Evolutionary conservation across 257 asterid genomes (phyloP), one percentile per base, ranked within the genome.

Genomic region (Anisodus tanguticus): DNA sequence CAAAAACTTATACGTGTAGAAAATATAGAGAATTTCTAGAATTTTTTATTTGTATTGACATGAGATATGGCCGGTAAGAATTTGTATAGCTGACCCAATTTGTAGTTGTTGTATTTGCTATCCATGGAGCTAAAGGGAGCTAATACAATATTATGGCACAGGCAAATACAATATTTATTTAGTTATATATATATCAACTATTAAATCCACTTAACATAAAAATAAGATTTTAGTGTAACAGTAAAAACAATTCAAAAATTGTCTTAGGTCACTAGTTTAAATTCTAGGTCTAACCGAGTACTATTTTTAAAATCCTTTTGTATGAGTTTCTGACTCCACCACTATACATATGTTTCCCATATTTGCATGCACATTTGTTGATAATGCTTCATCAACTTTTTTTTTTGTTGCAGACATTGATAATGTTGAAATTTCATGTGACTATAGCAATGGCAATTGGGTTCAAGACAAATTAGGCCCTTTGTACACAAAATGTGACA

Each of bases 391-490:
- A 47, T 71, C 10, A 45, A 9, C 4, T 67, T 0, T 49, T 41
- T 0, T 55, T 80, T 55, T 68, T 60, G 9, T 64, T 86, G 86
- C 90, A 92, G 95, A 86, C 55, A 66, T 58, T 3, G 70, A 1
- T 15, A 55, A 3, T 63, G 77, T 31, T 2, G 72, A 81, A 57
- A 45, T 77, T 35, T 6, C 88, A 80, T 95, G 99, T 86, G 94
- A 95, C 84, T 91, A 94, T 85, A 85, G 86, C 82, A 45, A 91
- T 26, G 99, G 97, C 3, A 86, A 84, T 45, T 93, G 98, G 98
- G 90, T 90, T 15, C 87, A 84, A 3, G 81, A 80, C 70, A 62
- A 90, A 1, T 3, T 37, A 51, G 90, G 88, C 10, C 98, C 95
- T 0, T 83, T 92, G 41, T 95, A 95, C 90, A 88, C 93, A 39